Percentiles rank a stretch among this genome's conserved stretches.
Evolutionary conservation across 257 asterid genomes (phyloP).

Genomic region (Anisodus tanguticus): DNA sequence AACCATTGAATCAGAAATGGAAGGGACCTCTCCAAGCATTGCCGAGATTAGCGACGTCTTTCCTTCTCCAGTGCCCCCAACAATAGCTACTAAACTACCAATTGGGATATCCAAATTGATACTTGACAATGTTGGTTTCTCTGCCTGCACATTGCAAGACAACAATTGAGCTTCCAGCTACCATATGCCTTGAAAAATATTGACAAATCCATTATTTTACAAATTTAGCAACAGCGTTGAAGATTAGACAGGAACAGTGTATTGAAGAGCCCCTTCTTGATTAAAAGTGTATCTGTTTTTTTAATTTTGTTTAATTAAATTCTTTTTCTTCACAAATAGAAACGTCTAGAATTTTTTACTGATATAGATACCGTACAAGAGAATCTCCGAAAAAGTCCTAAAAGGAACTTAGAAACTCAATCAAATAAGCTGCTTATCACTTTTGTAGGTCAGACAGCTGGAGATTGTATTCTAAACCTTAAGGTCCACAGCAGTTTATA

Average conservation of each 20-base stretch:
- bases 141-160: constrained; percentile 45
- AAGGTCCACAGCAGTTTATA: not conserved
- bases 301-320: not conserved
- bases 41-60: constrained; percentile 95
- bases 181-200: not conserved
- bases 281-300: not conserved
- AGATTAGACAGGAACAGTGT: not conserved
- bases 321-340: not conserved
- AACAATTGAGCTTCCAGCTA: not conserved
- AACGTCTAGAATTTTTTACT: not conserved
- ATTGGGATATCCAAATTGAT: constrained; percentile 85
- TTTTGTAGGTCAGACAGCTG: not conserved
- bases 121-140: constrained; percentile 75
- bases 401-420: not conserved
- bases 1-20: constrained; percentile 67
- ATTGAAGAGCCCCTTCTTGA: not conserved
- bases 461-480: not conserved
- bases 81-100: constrained; percentile 91
- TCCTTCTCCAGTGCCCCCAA: constrained; percentile 98
- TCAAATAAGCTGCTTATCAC: constrained; percentile 5
- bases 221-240: not conserved
- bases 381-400: not conserved
- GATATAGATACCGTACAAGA: not conserved
- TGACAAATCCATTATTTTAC: not conserved
- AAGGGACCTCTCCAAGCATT: constrained; percentile 95